Conservation (phyloP, 2,329 filamentous ascomycete genomes). For the Aureobasidium namibiae region DNA sequence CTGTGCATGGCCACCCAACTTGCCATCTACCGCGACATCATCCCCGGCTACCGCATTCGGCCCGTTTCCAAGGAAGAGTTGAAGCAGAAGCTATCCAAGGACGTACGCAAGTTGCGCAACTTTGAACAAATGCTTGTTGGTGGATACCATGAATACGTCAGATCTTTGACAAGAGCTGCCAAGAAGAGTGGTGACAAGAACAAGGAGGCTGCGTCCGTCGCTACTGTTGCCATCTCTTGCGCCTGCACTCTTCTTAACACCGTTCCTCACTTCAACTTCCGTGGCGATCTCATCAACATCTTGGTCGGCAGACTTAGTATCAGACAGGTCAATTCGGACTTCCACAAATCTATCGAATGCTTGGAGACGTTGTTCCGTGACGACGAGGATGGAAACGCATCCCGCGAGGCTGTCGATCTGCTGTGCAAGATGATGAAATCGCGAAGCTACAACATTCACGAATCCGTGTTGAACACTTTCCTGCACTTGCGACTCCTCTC, state of each 20-base stretch:
- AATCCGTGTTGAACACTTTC: conserved; percentile 83
- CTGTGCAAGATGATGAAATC: conserved; percentile 94
- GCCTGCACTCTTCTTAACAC: conserved; percentile 70
- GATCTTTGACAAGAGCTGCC: conserved; percentile 55
- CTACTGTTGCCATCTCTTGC: conserved; percentile 74
- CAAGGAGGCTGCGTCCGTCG: conserved; percentile 39
- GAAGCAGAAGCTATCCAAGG: conserved; percentile 79
- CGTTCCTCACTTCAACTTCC: conserved; percentile 96
- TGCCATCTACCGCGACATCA: conserved; percentile 88
- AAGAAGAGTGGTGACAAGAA: conserved; percentile 11
- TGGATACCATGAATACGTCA: conserved; percentile 78
- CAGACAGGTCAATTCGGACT: conserved; percentile 63
- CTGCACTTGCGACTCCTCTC: conserved; percentile 79
- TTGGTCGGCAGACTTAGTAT: conserved; percentile 74
- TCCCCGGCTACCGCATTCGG: conserved; percentile 91
- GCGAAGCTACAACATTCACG: conserved; percentile 72
- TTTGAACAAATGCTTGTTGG: conserved; percentile 84
- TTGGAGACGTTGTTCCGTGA: conserved; percentile 74
- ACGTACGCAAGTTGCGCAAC: conserved; percentile 69
- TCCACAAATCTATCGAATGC: conserved; percentile 66
- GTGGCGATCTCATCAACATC: conserved; percentile 78
- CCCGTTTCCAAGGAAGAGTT: conserved; percentile 67
- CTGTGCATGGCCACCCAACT: conserved; percentile 79
- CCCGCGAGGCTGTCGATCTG: conserved; percentile 76
- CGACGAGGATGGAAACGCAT: conserved; percentile 83